Percentiles rank a stretch among this genome's conserved stretches.
Evolutionary conservation across 2,329 filamentous ascomycete genomes (phyloP).

Genomic region (Myriangium duriaei): DNA sequence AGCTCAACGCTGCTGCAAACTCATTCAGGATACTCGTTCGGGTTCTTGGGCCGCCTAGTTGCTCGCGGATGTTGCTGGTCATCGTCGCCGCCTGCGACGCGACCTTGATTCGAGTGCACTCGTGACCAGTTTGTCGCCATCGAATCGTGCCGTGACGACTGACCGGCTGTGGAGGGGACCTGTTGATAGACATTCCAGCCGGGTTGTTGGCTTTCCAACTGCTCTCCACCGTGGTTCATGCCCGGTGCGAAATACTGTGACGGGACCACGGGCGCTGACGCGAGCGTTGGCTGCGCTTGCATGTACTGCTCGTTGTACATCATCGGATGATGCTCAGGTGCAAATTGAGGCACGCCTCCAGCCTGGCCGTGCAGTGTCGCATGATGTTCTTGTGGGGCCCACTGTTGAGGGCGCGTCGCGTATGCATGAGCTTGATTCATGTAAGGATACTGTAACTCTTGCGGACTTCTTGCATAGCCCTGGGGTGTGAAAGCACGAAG

Average conservation of each 20-base stretch:
- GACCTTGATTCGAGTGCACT: slow-evolving; percentile 1
- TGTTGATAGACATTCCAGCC: slow-evolving; percentile 3
- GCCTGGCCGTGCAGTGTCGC: too few relatives aligned
- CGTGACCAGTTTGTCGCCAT: slow-evolving; percentile 8
- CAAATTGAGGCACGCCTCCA: background rate
- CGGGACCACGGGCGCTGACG: background rate
- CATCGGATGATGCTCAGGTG: background rate
- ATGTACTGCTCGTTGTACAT: background rate
- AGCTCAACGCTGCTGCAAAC: background rate
- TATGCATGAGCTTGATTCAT: slow-evolving; percentile 1
- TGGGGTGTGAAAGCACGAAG: background rate
- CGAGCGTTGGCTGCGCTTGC: background rate
- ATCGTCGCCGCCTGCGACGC: background rate
- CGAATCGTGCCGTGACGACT: slow-evolving; percentile 7
- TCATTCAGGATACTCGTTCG: background rate
- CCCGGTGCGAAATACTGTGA: slow-evolving; percentile 5
- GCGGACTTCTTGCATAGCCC: background rate
- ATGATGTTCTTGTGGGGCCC: too few relatives aligned
- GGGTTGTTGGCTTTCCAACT: background rate
- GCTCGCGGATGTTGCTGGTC: background rate
- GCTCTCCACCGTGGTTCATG: background rate
- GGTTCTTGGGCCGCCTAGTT: background rate
- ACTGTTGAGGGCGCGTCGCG: too few relatives aligned
- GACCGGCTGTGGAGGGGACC: background rate
- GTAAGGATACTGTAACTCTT: background rate